Evolutionary conservation across 2,329 filamentous ascomycete species (phyloP), one percentile per base, ranked within the genome.

Genomic region (Xylariaceae sp.): DNA sequence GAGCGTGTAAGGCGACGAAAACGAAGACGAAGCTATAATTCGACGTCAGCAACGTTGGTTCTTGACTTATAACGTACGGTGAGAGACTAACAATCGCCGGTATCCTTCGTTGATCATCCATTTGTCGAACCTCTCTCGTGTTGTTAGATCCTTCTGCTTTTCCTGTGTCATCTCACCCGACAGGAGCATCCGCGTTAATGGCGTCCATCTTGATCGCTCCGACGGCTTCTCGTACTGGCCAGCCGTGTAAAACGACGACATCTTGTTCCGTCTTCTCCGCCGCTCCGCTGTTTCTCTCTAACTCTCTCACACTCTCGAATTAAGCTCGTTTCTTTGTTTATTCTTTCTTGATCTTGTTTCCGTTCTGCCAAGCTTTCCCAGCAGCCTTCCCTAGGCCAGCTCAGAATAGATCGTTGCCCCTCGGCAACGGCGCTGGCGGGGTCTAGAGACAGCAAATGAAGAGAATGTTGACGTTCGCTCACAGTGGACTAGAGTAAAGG

Each of bases 51-150:
- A 47, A 5, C 33, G n/a, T n/a, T n/a, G n/a, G 10, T n/a, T 49
- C 29, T 50, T 39, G 20, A 47, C 12, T 19, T 20, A 12, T 19
- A 27, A 29, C 16, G 32, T 55, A 47, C 52, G 38, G 54, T 52
- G 17, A 10, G 8, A 23, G 44, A 77, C 84, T 46, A 74, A 89
- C 81, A 92, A 76, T 80, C 86, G 76, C 63, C 86, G 77, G 64
- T 89, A 90, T 49, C 88, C 88, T 64, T 92, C 88, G 64, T 92
- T 92, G 50, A 92, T 85, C 87, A 93, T 91, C 88, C 88, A 93
- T 55, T 83, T 75, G 65, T 91, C 85, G 61, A 92, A 85, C 63
- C 79, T 85, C 65, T 92, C 85, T 60, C 79, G 77, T 52, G 79
- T 67, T 20, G 80, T 81, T 56, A 92, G 70, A 45, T 83, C 77